These are phyloP conservation scores for Kazachstania martiniae DNA, from an alignment of 805 yeast species.

Conservation along the genomic window DNA sequence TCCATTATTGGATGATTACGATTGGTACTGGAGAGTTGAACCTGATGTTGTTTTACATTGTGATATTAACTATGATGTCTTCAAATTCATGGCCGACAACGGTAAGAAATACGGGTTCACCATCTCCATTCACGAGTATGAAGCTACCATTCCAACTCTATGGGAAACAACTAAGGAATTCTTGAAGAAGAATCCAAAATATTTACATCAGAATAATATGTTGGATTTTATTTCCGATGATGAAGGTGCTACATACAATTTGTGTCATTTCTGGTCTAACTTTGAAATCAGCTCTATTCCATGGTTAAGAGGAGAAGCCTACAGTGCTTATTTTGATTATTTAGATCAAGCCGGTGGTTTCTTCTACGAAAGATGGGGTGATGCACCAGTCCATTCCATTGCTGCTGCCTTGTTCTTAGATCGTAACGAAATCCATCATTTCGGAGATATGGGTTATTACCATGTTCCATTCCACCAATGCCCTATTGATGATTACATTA, in stretches of 20 bases:
- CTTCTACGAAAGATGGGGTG: conserved; percentile 91
- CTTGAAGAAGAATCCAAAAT: conserved; percentile 47
- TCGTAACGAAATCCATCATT: conserved; percentile 62
- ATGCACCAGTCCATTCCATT: conserved; percentile 84
- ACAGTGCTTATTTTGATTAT: conserved; percentile 56
- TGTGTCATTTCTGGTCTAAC: conserved; percentile 89
- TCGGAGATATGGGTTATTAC: conserved; percentile 75
- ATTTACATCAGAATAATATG: conserved; percentile 49
- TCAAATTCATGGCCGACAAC: conserved; percentile 73
- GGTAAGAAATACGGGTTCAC: conserved; percentile 68
- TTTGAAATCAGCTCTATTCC: conserved; percentile 70
- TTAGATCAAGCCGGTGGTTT: conserved; percentile 83
- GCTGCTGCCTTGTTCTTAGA: conserved; percentile 74
- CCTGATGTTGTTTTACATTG: conserved; percentile 74
- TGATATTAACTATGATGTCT: conserved; percentile 71
- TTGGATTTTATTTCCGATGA: conserved; percentile 64
- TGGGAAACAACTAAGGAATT: conserved; percentile 65
- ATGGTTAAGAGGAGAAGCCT: conserved; percentile 68
- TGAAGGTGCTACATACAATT: conserved; percentile 59
- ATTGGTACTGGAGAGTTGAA: conserved; percentile 93
- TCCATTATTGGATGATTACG: conserved; percentile 61
- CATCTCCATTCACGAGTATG: conserved; percentile 66
- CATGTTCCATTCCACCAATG: conserved; percentile 77
- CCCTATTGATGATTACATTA: conserved; percentile 55
- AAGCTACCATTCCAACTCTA: conserved; percentile 59